phyloP scores from a whole-genome alignment of 306 rosid species.

The Vigna nakashimae region DNA sequence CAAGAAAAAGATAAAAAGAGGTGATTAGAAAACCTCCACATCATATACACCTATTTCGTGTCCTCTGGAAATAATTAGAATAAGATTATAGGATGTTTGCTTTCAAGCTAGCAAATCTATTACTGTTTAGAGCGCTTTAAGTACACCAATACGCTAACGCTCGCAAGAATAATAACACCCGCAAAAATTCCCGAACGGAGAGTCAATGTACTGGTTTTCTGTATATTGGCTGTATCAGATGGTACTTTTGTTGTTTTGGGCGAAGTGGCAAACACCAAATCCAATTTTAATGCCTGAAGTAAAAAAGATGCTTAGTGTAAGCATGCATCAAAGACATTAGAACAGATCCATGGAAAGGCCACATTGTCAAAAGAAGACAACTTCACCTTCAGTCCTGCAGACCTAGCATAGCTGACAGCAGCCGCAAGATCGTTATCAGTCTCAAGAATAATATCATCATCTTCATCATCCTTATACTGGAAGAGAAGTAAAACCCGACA shows the following conservation, averaged over 20 bases:
- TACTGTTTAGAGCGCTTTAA: constrained; percentile 71
- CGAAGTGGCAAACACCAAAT: constrained; percentile 68
- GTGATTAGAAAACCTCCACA: constrained; percentile 29
- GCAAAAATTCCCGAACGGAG: constrained; percentile 61
- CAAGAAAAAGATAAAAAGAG: background rate
- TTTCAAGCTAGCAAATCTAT: constrained; percentile 39
- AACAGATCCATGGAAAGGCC: constrained; percentile 18
- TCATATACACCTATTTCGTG: constrained; percentile 20
- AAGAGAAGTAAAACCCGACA: background rate
- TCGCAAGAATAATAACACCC: constrained; percentile 65
- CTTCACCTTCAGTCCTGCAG: constrained; percentile 77
- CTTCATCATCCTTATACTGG: constrained; percentile 95
- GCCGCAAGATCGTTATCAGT: constrained; percentile 72
- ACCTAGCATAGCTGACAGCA: constrained; percentile 83
- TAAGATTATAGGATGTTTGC: constrained; percentile 23
- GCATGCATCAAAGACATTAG: constrained; percentile 1
- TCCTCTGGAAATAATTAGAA: constrained; percentile 8
- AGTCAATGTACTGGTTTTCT: constrained; percentile 46
- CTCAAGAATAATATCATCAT: constrained; percentile 80
- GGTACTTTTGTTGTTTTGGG: constrained; percentile 23
- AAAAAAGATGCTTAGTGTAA: constrained; percentile 28
- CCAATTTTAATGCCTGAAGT: constrained; percentile 84
- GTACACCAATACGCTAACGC: constrained; percentile 68
- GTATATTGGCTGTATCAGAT: constrained; percentile 34
- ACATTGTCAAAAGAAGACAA: constrained; percentile 22